These are phyloP conservation scores for Primulina huaijiensis DNA, from an alignment of 257 asterid species.

Conservation along the genomic window DNA sequence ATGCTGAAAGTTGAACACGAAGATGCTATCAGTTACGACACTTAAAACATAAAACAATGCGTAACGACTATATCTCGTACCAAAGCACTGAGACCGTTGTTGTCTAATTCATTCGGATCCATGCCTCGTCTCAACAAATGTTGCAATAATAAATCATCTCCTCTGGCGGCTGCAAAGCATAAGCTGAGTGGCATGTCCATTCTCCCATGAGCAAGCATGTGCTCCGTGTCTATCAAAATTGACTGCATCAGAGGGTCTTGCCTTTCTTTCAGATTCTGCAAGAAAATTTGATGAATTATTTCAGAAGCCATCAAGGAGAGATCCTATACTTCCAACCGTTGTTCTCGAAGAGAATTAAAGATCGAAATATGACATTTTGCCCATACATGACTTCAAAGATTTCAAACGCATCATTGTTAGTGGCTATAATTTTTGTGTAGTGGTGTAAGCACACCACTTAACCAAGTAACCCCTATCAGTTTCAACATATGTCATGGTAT, in stretches of 20 bases:
- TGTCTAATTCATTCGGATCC: constrained; percentile 69
- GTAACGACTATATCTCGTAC: constrained; percentile 30
- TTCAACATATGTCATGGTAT: too few relatives aligned
- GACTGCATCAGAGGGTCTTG: constrained; percentile 55
- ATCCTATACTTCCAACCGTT: neutral
- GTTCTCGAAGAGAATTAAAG: too few relatives aligned
- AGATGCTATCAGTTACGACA: neutral
- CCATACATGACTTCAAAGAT: too few relatives aligned
- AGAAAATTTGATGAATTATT: neutral
- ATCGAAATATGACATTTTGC: too few relatives aligned
- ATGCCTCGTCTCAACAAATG: constrained; percentile 61
- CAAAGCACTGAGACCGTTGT: constrained; percentile 58
- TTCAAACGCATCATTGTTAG: too few relatives aligned
- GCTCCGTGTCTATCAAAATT: constrained; percentile 56
- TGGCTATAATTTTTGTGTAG: too few relatives aligned
- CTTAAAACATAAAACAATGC: constrained; percentile 2
- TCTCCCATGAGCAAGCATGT: constrained; percentile 74
- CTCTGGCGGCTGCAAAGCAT: constrained; percentile 80
- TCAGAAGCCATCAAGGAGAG: neutral
- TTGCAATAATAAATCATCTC: constrained; percentile 59
- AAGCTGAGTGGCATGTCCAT: constrained; percentile 81
- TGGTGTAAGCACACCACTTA: too few relatives aligned
- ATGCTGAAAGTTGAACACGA: constrained; percentile 45
- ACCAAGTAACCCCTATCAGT: too few relatives aligned
- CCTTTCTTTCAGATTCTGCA: constrained; percentile 64